Base-by-base conservation (phyloP, 2,329 filamentous ascomycete species). In the Acrocalymma vagum region DNA sequence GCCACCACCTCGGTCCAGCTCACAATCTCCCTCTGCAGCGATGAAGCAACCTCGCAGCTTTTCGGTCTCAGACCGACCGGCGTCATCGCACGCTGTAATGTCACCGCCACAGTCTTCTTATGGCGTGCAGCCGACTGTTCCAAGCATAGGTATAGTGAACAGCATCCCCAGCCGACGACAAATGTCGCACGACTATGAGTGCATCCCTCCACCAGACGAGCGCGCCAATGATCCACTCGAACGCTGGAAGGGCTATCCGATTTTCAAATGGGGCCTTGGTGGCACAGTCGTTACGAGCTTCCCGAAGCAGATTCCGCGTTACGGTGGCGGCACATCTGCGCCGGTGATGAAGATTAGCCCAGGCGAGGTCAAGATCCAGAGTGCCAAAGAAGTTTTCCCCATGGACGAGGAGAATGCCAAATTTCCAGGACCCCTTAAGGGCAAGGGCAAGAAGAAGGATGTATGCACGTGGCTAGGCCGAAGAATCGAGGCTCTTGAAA, bases 361-460 rank as follows among this genome's bases (percentile, higher is more conserved):
- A 13, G 94, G 94, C 2, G 88, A 93, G 54, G 82, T 96, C 16
- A 90, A 85, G 57, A 75, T 93, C n/a, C 81, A 84, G 48, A 87
- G 82, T 54, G 79, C 89, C 48, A 94, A 87, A 63, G 84, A 91
- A 28, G 76, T 90, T 20, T 74, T 89, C 29, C 84, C 88, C 4
- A 74, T 91, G 7, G 76, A 83, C 16, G 90, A 94, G 22, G 81
- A 85, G 3, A 74, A 94, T 32, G 80, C 83, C 13, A 90, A 86
- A 55, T 97, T 97, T 60, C 94, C 94, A 0, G 94, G 94, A 0
- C 94, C 95, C 3, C 74, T 99, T 18, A 91, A 87, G 68, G 81
- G 85, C 26, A 97, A 96, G 65, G 84, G 86, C 2, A 97, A 96
- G 78, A 99, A 99, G 78, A 99, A 97, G 74, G 93, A 99, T 38